A percentile compares a stretch with the other conserved stretches of the same genome.
Conservation (phyloP, 192 early-diverging fungal species). For the Coemansia sp. region DNA sequence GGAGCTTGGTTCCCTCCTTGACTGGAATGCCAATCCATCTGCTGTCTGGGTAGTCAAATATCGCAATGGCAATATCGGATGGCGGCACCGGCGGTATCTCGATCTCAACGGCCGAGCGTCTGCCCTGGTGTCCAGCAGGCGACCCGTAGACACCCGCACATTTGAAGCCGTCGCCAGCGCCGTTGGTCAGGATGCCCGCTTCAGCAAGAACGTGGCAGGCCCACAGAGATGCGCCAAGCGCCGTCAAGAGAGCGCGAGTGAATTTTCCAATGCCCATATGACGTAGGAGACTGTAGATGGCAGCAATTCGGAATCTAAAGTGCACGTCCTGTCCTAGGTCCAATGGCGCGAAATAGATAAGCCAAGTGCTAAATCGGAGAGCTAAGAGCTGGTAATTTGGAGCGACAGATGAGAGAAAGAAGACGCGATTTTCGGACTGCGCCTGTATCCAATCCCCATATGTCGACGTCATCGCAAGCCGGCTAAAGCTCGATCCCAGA, state of each 20-base stretch:
- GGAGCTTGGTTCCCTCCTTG: conserved; percentile 28
- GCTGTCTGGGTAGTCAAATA: conserved; percentile 45
- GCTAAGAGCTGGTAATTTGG: background rate
- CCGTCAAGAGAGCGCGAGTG: background rate
- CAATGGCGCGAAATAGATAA: background rate
- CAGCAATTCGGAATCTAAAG: background rate
- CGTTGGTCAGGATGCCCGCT: conserved; percentile 33
- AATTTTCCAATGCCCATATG: background rate
- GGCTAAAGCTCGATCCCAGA: background rate
- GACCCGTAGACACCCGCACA: conserved; percentile 48
- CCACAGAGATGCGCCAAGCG: background rate
- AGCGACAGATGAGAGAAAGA: background rate
- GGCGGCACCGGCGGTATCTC: conserved; percentile 44
- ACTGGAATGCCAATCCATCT: conserved; percentile 45
- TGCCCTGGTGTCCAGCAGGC: conserved; percentile 5
- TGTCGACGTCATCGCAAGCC: background rate
- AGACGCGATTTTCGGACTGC: background rate
- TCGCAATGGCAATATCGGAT: conserved; percentile 33
- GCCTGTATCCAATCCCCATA: background rate
- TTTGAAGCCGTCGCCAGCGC: conserved; percentile 42
- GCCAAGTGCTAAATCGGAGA: too few relatives aligned
- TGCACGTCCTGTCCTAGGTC: too few relatives aligned
- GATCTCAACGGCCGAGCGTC: conserved; percentile 34
- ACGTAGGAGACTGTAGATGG: background rate
- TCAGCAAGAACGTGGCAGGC: conserved; percentile 14